A percentile compares a stretch with the other conserved stretches of the same genome.
These are phyloP conservation scores for Solanum chiquidenum DNA, from an alignment of 257 asterid genomes.

Conservation along the genomic window DNA sequence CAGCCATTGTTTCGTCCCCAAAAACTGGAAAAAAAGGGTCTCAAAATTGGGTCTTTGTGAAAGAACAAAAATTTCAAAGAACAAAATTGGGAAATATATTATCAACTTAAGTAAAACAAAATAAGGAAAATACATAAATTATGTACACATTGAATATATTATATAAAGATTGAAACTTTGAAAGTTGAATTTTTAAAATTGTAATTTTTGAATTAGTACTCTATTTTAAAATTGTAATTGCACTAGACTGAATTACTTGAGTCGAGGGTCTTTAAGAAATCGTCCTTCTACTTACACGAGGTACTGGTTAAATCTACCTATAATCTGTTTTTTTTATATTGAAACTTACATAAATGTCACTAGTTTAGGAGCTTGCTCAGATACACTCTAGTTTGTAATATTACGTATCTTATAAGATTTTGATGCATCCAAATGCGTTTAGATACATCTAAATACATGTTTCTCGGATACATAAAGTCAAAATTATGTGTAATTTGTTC, in stretches of 20 bases:
- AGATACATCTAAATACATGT: no score
- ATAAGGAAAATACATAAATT: not conserved
- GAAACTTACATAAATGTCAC: not conserved
- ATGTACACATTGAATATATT: not conserved
- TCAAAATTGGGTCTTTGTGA: not conserved
- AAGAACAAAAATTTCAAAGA: not conserved
- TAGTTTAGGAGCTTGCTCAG: no score
- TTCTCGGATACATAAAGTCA: not conserved
- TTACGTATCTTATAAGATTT: no score
- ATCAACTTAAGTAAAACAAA: not conserved
- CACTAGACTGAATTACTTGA: no score
- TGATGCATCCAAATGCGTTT: fast-evolving
- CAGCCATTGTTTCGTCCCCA: not conserved
- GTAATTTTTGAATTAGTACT: no score
- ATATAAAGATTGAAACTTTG: not conserved
- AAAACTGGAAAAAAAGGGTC: not conserved
- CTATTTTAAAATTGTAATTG: not conserved
- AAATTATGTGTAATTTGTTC: no score
- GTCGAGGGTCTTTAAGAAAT: no score
- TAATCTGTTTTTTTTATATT: no score
- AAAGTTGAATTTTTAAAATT: no score
- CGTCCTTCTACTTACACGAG: fast-evolving
- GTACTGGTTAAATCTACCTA: not conserved
- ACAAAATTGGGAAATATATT: not conserved
- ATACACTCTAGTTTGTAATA: no score